Base-by-base conservation (phyloP, 768 basidiomycete species). In the Baorangia bicolor region DNA sequence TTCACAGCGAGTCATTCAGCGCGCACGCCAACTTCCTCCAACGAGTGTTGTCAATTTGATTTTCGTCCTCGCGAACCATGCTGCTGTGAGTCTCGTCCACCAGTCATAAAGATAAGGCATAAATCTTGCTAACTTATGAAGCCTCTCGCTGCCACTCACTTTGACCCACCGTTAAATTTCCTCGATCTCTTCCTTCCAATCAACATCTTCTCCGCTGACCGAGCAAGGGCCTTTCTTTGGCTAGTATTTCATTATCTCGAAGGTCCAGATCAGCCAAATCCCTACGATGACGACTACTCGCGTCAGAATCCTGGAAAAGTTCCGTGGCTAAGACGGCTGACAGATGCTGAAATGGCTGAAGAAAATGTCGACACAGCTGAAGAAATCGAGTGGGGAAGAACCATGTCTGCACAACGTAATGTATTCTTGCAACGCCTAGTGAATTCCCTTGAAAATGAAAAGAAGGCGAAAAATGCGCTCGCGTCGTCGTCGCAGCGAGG, bases 31-130 rank as follows among this genome's bases (percentile, higher is more conserved):
- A 53, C 77, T 79, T 25, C 94, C 94, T 44, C 85, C 93, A 11
- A 94, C 94, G 11, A 92, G 88, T 58, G 81, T 94, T 20, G 88
- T 92, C 51, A 93, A 94, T 68, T 76, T 94, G 42, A 81, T 95
- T 44, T 95, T 95, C 65, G 83, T 92, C 41, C 78, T 95, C 43
- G 81, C 88, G 28, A 88, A 85, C 63, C 88, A 92, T 63, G 84
- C 89, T 44, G 81, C 83, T 30, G 90, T 93, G 73, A 68, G 83
- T 78, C 31, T 46, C 33, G 23, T 43, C 21, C 28, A 13, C n/a
- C 28, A 30, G 11, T 58, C 5, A 4, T 9, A 45, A 45, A 39
- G 44, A 50, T 57, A 54, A 33, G 48, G 56, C 54, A 35, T 51
- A 49, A 41, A 25, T 33, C 42, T 58, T 52, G 37, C 52, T 56